Base-by-base conservation (phyloP, 257 asterid species). In the Catharanthus roseus region DNA sequence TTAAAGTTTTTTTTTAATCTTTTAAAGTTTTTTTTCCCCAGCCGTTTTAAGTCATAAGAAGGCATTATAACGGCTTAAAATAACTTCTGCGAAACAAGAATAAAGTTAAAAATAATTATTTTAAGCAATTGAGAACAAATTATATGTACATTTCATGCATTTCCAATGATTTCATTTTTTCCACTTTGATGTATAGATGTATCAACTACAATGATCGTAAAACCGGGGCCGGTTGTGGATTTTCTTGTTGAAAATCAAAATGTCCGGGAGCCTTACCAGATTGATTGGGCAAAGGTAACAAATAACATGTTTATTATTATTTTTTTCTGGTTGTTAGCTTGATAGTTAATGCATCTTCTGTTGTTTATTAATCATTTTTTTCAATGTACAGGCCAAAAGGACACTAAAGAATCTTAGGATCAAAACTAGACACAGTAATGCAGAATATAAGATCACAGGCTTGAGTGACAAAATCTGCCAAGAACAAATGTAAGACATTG, bases 131-230 rank as follows among this genome's bases (percentile, higher is more conserved):
- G n/a, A n/a, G n/a, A n/a, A n/a, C n/a, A n/a, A n/a, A n/a, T n/a
- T n/a, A n/a, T n/a, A n/a, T n/a, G n/a, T n/a, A n/a, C n/a, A n/a
- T n/a, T n/a, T n/a, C n/a, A n/a, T n/a, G n/a, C n/a, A n/a, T n/a
- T n/a, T n/a, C n/a, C n/a, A n/a, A n/a, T n/a, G n/a, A n/a, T n/a
- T n/a, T n/a, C 47, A 42, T 42, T 42, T 42, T 42, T 42, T 9
- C 10, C 12, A 42, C 6, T 64, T 28, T 24, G 47, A 31, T n/a
- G n/a, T n/a, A n/a, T 76, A 90, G 97, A 88, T 72, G 88, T 83
- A 39, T 86, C 97, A 1, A 90, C 96, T 9, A 90, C 93, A 0
- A 88, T 88, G 93, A 88, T 84, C 15, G 84, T 87, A 12, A 68
- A 80, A 74, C 93, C 96, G 19, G 95, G 96, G 1, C 89, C 90